Evolutionary conservation across 192 early-diverging fungal genomes (phyloP), one percentile per base, ranked within the genome.

Genomic region (Geranomyces variabilis): DNA sequence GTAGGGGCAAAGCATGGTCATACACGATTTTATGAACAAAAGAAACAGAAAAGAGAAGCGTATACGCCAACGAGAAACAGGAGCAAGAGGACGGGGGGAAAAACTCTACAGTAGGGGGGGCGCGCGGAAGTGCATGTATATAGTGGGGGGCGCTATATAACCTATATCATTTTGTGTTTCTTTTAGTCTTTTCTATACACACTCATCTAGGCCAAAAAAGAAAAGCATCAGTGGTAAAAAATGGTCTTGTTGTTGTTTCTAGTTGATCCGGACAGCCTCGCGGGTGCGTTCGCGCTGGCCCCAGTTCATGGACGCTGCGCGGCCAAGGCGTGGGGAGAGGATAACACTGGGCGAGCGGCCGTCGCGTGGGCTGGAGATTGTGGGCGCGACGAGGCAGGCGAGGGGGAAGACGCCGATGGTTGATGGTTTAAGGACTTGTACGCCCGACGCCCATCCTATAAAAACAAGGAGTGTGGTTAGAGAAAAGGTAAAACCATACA

Each of bases 401-500:
- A 70, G 41, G 9, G 69, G 69, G 69, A 70, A 70, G 10, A 70
- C 69, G 29, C 69, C 69, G 41, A 55, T 70, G 1, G 19, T 43
- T 1, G 15, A 17, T 22, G 53, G 21, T n/a, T 19, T 43, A 21
- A n/a, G n/a, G 58, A 26, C 14, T 33, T 70, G 62, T 28, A 29
- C 19, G 15, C 69, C 69, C 0, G 24, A 19, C 10, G 69, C 69
- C 69, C 69, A 70, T 24, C 69, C 69, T 70, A 46, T 14, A 61
- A 8, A 49, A 10, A 34, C 13, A 36, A 33, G 17, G 28, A 30
- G 45, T 60, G 1, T 26, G 6, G 41, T 14, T n/a, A n/a, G n/a
- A n/a, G 43, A 51, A 21, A 67, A 21, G 46, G n/a, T 14, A 51
- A 22, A 53, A 67, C n/a, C n/a, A n/a, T n/a, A n/a, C n/a, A n/a